Base-by-base conservation (phyloP, 2,329 filamentous ascomycete genomes). In the Aspergillus oerlinghausenensis region DNA sequence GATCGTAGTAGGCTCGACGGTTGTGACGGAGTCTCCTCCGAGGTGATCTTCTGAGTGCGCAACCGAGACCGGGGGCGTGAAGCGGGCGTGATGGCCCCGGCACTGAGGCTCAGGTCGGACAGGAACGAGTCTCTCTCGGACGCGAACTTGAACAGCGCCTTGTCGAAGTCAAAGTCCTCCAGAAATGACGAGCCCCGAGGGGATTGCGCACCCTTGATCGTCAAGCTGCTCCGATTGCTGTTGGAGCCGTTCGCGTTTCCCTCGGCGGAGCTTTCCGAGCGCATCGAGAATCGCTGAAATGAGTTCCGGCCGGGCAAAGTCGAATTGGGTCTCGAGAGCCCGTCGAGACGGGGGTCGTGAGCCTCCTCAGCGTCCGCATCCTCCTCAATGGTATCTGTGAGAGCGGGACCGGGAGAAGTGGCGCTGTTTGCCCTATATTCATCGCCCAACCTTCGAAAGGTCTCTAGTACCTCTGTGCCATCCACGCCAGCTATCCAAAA, bases 61-160 rank as follows among this genome's bases (percentile, higher is more conserved):
- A 91, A 86, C 64, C 90, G 88, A 29, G 92, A 84, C 79, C 90
- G 90, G 25, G 87, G 85, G 56, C 87, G 80, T 56, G 83, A 57
- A 67, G 75, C 78, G 64, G 89, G 84, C 25, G 89, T 82, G 62
- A 90, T 89, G 43, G 89, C 89, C 42, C 92, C 92, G 23, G 92
- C 91, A 63, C 84, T 90, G 72, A 97, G 92, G 63, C 88, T 91
- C 54, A 97, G 82, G 72, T 99, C 94, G 62, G 96, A 90, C 52
- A 97, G 79, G 67, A 99, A 99, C 58, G 88, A 88, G 67, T 99
- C 94, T 62, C 94, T 83, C 77, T 97, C 93, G n/a, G 88, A 88
- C 49, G 94, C 92, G 73, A 99, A 99, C 76, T 97, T 97, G 67
- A 92, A 79, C 64, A 99, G 81, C 26, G 94, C 93, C 69, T 89